Base-by-base conservation (phyloP, 192 early-diverging fungal species). In the Chytriomyces sp. region DNA sequence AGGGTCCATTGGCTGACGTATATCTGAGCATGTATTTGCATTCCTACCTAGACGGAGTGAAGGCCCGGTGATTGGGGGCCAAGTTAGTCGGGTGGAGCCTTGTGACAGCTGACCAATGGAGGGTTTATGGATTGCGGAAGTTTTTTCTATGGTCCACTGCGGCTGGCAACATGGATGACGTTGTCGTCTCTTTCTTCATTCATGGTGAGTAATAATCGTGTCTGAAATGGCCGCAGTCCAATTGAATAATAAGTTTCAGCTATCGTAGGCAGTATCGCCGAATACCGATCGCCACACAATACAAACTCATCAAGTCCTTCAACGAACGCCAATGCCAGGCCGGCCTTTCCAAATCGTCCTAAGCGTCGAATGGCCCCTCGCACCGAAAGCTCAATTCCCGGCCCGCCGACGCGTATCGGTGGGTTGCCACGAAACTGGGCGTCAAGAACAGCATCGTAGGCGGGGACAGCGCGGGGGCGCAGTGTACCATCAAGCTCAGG, bases 401-500 rank as follows among this genome's bases (percentile, higher is more conserved):
- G 60, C 55, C 30, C 34, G 70, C 57, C 4, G 59, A 40, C 49
- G 71, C 76, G 34, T 72, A 72, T 30, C 12, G 36, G 14, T 77
- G 76, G 76, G 36, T 77, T 26, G 73, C 68, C 17, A 28, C 60
- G 6, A 52, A 74, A 30, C 63, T 67, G 17, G 62, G 52, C 30
- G 41, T 31, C 17, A 52, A 54, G 59, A 62, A 77, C 32, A 66
- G 73, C 56, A 44, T 74, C n/a, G 31, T 77, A 38, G 76, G 76
- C 22, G 78, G 78, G 39, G 78, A 80, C 54, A 67, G 61, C 36
- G 78, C 78, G 31, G 78, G 78, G 25, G 78, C 31, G 5, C 65
- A 78, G 33, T 39, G 76, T 14, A 30, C 53, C 22, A 73, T 80
- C 17, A 64, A 59, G 4, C 75, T 78, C 37, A 56, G 64, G 38